Evolutionary conservation across 495 filamentous ascomycete species (phyloP), one percentile per base, ranked within the genome.

Genomic region (Penicillium atrosanguineum): DNA sequence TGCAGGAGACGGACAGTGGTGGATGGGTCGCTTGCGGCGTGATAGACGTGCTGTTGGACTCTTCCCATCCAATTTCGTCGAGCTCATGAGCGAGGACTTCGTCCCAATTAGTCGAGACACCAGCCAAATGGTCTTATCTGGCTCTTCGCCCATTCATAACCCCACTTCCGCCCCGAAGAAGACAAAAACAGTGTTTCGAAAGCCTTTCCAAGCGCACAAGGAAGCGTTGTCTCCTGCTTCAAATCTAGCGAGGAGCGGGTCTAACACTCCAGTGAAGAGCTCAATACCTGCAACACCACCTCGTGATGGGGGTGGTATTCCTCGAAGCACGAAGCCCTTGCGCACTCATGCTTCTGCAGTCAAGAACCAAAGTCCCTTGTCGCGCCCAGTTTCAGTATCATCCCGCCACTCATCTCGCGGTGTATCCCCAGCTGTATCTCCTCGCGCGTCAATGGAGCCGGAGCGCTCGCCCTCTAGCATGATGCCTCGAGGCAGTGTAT

Each of bases 21-120:
- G 94, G 94, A 96, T 89, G 74, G 94, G 94, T 23, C 84, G 93
- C 44, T 67, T 97, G 64, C 85, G 83, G 57, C 82, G 95, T 51
- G 94, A 97, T 68, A 84, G 86, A 66, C 81, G 89, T 53, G 91
- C 91, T 59, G 83, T 95, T 57, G 94, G 94, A 42, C 71, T 94
- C 19, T 98, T 98, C 62, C 94, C 94, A 2, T 97, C 92, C 40
- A 98, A 98, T 69, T 98, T 97, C 67, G 94, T 98, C 55, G 84
- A 95, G 62, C 83, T 97, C 4, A 77, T 98, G 38, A 85, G 88
- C 43, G 87, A 95, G 46, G 79, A 80, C 64, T 96, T 96, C 67
- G 84, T 87, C 28, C 90, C 91, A 19, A 79, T 87, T 36, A 94
- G 79, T 55, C 81, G 90, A 56, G 82, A 86, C 48, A 79, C 81